Base-by-base conservation (phyloP, 2,329 filamentous ascomycete species). In the Colletotrichum phormii region DNA sequence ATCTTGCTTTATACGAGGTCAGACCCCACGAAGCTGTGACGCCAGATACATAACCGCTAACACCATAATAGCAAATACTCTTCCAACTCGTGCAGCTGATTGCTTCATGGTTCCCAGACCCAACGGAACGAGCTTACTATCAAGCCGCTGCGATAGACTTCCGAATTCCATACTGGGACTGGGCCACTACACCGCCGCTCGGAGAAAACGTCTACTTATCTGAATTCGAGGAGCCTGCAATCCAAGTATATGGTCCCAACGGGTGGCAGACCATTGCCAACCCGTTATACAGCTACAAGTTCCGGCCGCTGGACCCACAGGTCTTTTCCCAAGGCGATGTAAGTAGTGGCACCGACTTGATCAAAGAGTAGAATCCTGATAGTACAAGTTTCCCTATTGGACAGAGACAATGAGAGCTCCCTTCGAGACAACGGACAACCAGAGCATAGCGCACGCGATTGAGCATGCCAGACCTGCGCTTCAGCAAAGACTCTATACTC, bases 1-100 rank as follows among this genome's bases (percentile, higher is more conserved):
- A 96, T 81, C 85, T 97, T 71, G 88, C 86, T 35, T 80, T 90
- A 63, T 89, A 89, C 70, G 89, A 91, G 84, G 89, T 88, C 73
- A 71, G 79, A 49, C 1, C 13, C 9, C 9, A 37, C 13, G 7
- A 31, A 8, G n/a, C 9, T 13, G 7, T 49, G 42, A n/a, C 15
- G 42, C 18, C 18, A 11, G 18, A 18, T 4, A n/a, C 24, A 11
- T 11, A 24, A 5, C 49, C 22, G 37, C 55, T 65, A 33, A 63
- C 49, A 57, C 13, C 24, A 11, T 13, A 33, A 54, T 74, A 85
- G 83, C 84, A 86, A 83, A 77, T 81, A 3, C 76, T 86, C 15
- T 82, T 79, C 67, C 76, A 65, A 5, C 75, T 80, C 13, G 76
- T 83, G 18, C 78, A 82, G 61, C 75, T 75, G 57, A 88, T 90